Base-by-base conservation (phyloP, 345 rosid species). In the Abelmoschus esculentus region DNA sequence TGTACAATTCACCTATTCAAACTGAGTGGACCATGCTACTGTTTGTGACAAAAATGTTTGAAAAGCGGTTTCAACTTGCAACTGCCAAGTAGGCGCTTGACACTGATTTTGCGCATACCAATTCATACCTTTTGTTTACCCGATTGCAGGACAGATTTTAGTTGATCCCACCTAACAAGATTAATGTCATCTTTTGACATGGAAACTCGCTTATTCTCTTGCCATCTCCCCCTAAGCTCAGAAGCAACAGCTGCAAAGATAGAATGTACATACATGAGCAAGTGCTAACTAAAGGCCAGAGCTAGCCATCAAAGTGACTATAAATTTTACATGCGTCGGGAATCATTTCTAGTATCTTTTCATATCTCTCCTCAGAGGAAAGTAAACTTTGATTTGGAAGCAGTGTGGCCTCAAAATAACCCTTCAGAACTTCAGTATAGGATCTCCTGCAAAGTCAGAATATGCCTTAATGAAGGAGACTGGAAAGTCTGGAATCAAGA, bases 151-250 rank as follows among this genome's bases (percentile, higher is more conserved):
- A 81, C 59, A 55, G 72, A 73, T 72, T 90, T 95, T 40, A 95
- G 88, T 77, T 90, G 95, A 76, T 86, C 89, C 98, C 98, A 90
- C 68, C 97, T 85, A 62, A 75, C 72, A 76, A 56, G 55, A 75
- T 93, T 89, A 61, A 80, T 82, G 80, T 87, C 93, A 50, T 89
- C 91, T 71, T 88, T 90, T 74, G 87, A 79, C 68, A 73, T 73
- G 74, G 87, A 81, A 61, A 85, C 63, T 78, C 77, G 83, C 54
- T 76, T 86, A 38, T 78, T 79, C 67, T 76, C 88, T 69, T 87
- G 93, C 97, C 98, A 95, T 80, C 78, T 90, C 46, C 87, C 92
- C 67, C 92, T 84, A 72, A 95, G 86, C 68, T 90, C 97, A 74
- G 90, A 78, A 74, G 93, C 80, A 80, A 82, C 83, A 78, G 90